Evolutionary conservation across 805 yeast species (phyloP), one percentile per base, ranked within the genome.

Genomic region (Candida nonsorbophila): DNA sequence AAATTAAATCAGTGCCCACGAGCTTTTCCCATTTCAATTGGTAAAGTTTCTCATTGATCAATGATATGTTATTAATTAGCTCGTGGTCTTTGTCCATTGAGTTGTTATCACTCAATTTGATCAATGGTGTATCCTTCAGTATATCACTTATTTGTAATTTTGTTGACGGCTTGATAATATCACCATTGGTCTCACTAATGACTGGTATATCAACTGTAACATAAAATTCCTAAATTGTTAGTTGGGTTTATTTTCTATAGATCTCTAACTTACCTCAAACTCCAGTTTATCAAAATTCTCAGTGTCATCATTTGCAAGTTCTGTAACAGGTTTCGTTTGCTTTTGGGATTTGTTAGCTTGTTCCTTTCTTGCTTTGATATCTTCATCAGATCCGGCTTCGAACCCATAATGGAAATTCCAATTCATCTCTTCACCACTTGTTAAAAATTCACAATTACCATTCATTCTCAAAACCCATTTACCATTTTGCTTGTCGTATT

Each of bases 321-420:
- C 44, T 12, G 47, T 39, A 14, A 42, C 49, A 24, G 79, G 63
- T 13, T 78, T 46, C 4, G 88, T 87, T 18, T 56, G 55, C 13
- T 65, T 14, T 62, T 8, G 67, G 57, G 24, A 20, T 14, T 33
- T 27, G 26, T 36, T 35, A 12, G 38, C 39, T 22, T 13, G 76
- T 16, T 25, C 36, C 29, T 38, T 30, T 38, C 87, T 68, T 10
- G 73, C 71, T 41, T 71, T 74, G 30, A 86, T 76, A 53, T 87
- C 96, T 28, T 81, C 94, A 39, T 79, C 85, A 3, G 94, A 83
- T 7, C 96, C 96, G 5, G 96, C 95, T 58, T 85, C 95, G 41
- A 74, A 79, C 12, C 74, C 76, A 33, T 55, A 66, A 45, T 72
- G 74, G 62, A 87, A 90, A 44, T 79, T 76, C 97, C 97, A 88